Percentiles rank a stretch among this genome's conserved stretches.
Evolutionary conservation across 2,329 filamentous ascomycete species (phyloP).

Genomic region (Aspergillus texensis): DNA sequence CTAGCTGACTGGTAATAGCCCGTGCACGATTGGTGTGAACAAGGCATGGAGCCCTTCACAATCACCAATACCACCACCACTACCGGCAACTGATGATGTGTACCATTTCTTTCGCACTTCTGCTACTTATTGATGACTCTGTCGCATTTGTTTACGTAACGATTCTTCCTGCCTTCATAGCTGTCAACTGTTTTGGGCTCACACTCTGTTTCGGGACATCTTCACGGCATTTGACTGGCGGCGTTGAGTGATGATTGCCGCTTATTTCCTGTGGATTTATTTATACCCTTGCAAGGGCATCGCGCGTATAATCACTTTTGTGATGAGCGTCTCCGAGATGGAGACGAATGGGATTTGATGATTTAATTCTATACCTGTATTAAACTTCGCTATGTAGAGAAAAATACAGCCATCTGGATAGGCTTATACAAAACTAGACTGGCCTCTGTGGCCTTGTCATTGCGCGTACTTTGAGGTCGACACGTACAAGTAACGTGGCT

Average conservation of each 20-base stretch:
- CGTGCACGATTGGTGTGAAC: slow-evolving; percentile 49
- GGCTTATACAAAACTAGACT: background rate
- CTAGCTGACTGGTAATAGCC: slow-evolving; percentile 32
- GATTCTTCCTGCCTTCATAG: background rate
- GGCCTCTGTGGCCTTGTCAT: background rate
- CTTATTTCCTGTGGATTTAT: background rate
- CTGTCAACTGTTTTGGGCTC: background rate
- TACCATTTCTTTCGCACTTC: background rate
- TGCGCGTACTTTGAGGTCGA: background rate
- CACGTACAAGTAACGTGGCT: background rate
- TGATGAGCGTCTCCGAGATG: background rate
- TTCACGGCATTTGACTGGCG: background rate
- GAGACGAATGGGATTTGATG: background rate
- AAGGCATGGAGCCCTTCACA: slow-evolving; percentile 28
- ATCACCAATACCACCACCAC: slow-evolving; percentile 6
- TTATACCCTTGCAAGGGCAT: background rate
- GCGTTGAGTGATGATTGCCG: background rate
- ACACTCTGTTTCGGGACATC: background rate
- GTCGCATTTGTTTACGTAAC: background rate
- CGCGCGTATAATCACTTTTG: background rate
- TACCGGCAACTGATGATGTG: background rate
- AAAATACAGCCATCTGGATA: background rate
- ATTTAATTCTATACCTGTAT: background rate
- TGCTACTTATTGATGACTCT: background rate
- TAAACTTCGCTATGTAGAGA: background rate